These are phyloP conservation scores for Priceomyces carsonii DNA, from an alignment of 805 yeast species.

Conservation along the genomic window DNA sequence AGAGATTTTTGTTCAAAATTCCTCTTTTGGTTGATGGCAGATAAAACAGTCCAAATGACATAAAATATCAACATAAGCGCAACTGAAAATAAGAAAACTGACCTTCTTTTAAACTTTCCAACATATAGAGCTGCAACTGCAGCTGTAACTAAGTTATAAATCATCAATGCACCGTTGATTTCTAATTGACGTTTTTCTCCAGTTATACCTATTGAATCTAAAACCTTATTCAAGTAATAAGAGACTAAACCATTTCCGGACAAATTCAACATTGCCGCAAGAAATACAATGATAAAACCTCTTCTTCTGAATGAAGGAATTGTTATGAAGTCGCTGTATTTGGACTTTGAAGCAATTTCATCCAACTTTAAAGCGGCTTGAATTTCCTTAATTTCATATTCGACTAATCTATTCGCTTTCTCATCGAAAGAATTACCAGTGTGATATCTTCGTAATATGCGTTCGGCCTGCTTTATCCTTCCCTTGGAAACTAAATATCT, in stretches of 20 bases:
- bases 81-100: constrained; percentile 24
- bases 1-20: constrained; percentile 14
- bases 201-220: constrained; percentile 53
- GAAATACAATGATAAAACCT: constrained; percentile 31
- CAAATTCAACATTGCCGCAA: constrained; percentile 42
- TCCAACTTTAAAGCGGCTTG: constrained; percentile 42
- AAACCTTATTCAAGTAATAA: constrained; percentile 51
- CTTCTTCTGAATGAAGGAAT: constrained; percentile 44
- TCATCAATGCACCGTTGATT: constrained; percentile 51
- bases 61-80: constrained; percentile 20
- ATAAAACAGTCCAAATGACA: constrained; percentile 23
- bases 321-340: constrained; percentile 38
- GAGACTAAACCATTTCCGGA: constrained; percentile 58
- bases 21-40: constrained; percentile 21
- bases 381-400: constrained; percentile 42
- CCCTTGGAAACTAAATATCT: constrained; percentile 44
- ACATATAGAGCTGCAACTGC: constrained; percentile 18
- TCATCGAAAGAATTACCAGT: constrained; percentile 38
- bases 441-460: constrained; percentile 39
- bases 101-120: constrained; percentile 26
- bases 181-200: constrained; percentile 44
- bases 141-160: constrained; percentile 43
- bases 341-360: constrained; percentile 27
- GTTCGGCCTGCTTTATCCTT: constrained; percentile 43
- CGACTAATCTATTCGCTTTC: constrained; percentile 25